phyloP scores from a whole-genome alignment of 1,139 yeast genomes.

The Debaryomyces udenii region DNA sequence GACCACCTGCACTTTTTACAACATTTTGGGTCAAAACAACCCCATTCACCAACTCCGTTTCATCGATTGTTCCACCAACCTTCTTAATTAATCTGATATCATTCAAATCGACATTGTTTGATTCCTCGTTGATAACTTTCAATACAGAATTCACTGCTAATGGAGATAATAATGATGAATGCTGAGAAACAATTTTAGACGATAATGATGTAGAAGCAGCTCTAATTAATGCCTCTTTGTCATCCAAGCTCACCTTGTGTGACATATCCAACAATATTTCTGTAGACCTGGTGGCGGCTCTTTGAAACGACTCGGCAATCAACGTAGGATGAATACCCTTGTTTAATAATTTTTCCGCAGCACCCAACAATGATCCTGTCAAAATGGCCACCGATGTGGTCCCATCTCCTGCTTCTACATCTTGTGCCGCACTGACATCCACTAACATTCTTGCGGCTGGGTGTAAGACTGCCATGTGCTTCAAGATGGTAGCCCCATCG shows the following conservation, averaged over 20 bases:
- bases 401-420: slow-evolving; percentile 98
- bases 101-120: slow-evolving; percentile 74
- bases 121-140: slow-evolving; percentile 61
- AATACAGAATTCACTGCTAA: slow-evolving; percentile 93
- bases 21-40: slow-evolving; percentile 91
- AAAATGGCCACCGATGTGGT: slow-evolving; percentile 96
- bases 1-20: slow-evolving; percentile 93
- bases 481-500: slow-evolving; percentile 95
- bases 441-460: slow-evolving; percentile 99
- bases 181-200: slow-evolving; percentile 94
- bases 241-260: slow-evolving; percentile 69
- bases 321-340: slow-evolving; percentile 96
- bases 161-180: slow-evolving; percentile 82
- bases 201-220: slow-evolving; percentile 95
- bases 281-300: slow-evolving; percentile 88
- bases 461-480: slow-evolving; percentile 96
- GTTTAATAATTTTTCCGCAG: slow-evolving; percentile 85
- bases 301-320: slow-evolving; percentile 92
- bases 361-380: slow-evolving; percentile 91
- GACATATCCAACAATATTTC: slow-evolving; percentile 86
- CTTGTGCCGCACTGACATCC: slow-evolving; percentile 96
- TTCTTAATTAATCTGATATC: slow-evolving; percentile 90
- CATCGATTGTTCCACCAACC: slow-evolving; percentile 97
- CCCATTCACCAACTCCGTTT: slow-evolving; percentile 90
- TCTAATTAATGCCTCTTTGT: slow-evolving; percentile 78